Base-by-base conservation (phyloP, 2,329 filamentous ascomycete species). In the Fusarium liriodendri region DNA sequence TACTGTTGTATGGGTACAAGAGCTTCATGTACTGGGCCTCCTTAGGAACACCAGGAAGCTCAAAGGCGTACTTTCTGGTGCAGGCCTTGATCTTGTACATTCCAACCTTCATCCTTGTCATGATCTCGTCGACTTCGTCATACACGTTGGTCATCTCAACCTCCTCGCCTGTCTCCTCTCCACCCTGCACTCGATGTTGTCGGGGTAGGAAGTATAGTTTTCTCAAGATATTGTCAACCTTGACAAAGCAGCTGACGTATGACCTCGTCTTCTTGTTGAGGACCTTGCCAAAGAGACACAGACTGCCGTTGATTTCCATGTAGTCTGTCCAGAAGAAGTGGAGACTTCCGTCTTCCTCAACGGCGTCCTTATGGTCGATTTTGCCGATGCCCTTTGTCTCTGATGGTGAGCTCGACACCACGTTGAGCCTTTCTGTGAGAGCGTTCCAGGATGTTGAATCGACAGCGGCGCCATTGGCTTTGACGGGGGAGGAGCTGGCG, bases 321-420 rank as follows among this genome's bases (percentile, higher is more conserved):
- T 98, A 99, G 83, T 99, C 97, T 9, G 94, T 93, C 97, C 97
- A 99, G 85, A 98, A 99, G 86, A 99, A 95, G 76, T 93, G 92
- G 33, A 99, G 87, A 76, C 94, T 97, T 38, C 96, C 97, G 79
- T 99, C 95, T 72, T 94, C 91, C 81, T 98, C 96, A n/a, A 97
- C 85, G n/a, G 94, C 95, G 82, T 97, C 93, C 72, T 93, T 90
- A 67, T 94, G 89, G 73, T 93, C 91, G 58, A 98, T 88, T 83
- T 98, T 99, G 45, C 95, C 95, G 73, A 94, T 89, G 10, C 86
- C 87, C 29, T 86, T 86, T 37, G 87, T 85, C 73, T 95, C 92
- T 4, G 89, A 81, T 6, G 89, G 86, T 5, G 94, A 92, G 78
- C 91, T 95, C 82, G 90, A 95, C 74, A 97, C 87, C 40, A 98